Evolutionary conservation across 768 basidiomycete species (phyloP), one percentile per base, ranked within the genome.

Genomic region (Suillus paluster): DNA sequence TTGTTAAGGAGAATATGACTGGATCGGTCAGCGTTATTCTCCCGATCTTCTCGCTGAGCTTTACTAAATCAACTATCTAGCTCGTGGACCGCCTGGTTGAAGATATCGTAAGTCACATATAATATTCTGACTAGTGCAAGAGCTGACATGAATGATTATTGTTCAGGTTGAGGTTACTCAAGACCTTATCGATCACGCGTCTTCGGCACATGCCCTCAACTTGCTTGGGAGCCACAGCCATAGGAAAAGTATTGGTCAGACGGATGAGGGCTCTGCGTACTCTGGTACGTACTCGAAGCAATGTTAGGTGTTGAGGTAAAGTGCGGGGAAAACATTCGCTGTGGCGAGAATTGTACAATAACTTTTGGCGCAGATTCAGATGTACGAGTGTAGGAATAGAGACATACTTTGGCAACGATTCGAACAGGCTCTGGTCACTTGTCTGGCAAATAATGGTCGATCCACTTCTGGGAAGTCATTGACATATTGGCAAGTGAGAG

Each of bases 271-370:
- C 1, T 80, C 83, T 2, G 84, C 80, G 9, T 69, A 79, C 42
- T 84, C 80, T 52, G 89, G 90, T 14, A 91, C 91, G 4, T 92
- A 84, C 70, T 81, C 89, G 53, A 89, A 86, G 68, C 75, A 84
- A 19, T 92, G 90, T 72, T 92, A 77, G 79, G 52, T 54, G 54
- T 12, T 21, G 30, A 36, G 34, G 36, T 38, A 54, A 23, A 53
- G 33, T 21, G n/a, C 12, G 50, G 30, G 33, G 12, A 7, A 52
- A 34, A 52, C 3, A 52, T 14, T 14, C 33, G n/a, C 30, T 34
- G 0, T 34, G 33, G 12, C 30, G 30, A 33, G n/a, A 52, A 12
- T 46, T 48, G 46, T 7, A 23, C 15, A 48, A 25, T 7, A 48
- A 12, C 23, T 12, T 23, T 25, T 25, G 7, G 27, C 1, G 9